Conservation (phyloP, 2,329 filamentous ascomycete species). For the Penicillium brasilianum region DNA sequence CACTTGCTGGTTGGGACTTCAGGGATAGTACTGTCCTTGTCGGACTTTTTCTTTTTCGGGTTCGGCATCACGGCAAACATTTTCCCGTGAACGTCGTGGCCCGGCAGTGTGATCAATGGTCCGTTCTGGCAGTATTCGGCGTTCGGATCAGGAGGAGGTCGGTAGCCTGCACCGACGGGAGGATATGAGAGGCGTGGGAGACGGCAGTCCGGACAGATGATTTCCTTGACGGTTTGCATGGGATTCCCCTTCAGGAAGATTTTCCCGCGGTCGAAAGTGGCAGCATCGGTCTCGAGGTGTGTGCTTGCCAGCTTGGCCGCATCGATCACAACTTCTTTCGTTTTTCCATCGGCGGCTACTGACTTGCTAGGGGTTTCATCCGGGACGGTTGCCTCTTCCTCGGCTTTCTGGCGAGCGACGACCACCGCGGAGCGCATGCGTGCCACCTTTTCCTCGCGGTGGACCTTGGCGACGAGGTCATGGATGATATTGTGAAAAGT, state of each 20-base stretch:
- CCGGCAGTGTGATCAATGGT: conserved; percentile 61
- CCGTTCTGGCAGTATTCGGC: conserved; percentile 64
- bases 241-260: conserved; percentile 63
- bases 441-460: conserved; percentile 65
- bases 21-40: conserved; percentile 32
- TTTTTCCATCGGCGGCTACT: conserved; percentile 33
- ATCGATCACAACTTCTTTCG: conserved; percentile 42
- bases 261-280: conserved; percentile 58
- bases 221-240: conserved; percentile 63
- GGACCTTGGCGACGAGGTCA: conserved; percentile 62
- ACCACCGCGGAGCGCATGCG: conserved; percentile 60
- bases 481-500: conserved; percentile 65
- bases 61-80: conserved; percentile 51
- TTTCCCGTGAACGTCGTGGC: conserved; percentile 67
- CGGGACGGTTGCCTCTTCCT: conserved; percentile 42
- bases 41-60: conserved; percentile 51
- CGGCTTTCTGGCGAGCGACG: conserved; percentile 50
- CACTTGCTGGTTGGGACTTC: conserved; percentile 55
- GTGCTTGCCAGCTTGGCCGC: conserved; percentile 42
- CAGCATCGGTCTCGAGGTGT: conserved; percentile 56
- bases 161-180: conserved; percentile 56
- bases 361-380: conserved; percentile 41
- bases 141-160: conserved; percentile 54
- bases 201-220: conserved; percentile 65
- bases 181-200: conserved; percentile 65